These are phyloP conservation scores for Syzygium syzygioides DNA, from an alignment of 441 rosid genomes.

Conservation along the genomic window DNA sequence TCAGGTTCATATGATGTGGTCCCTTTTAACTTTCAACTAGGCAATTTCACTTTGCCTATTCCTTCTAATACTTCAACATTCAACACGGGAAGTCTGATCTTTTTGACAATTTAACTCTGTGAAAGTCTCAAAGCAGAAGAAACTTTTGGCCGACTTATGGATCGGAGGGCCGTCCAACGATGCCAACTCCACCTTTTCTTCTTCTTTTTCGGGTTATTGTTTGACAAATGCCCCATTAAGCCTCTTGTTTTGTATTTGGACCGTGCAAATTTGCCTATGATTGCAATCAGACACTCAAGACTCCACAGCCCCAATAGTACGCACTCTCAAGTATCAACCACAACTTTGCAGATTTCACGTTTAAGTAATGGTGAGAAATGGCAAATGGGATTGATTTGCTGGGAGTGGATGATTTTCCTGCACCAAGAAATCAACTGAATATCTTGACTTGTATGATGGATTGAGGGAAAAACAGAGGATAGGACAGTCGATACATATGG, in stretches of 20 bases:
- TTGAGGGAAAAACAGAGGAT: not conserved
- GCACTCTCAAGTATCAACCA: not conserved
- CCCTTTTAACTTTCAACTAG: not conserved
- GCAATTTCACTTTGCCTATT: not conserved
- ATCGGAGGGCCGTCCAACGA: not conserved
- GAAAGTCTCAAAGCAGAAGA: not conserved
- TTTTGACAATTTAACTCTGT: not conserved
- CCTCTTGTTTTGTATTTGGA: not conserved
- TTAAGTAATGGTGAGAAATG: not conserved
- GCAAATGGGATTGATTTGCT: not conserved
- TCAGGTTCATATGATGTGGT: not conserved
- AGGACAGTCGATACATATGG: not conserved
- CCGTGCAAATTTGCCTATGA: not conserved
- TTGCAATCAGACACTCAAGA: not conserved
- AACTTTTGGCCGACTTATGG: not conserved
- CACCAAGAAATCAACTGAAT: not conserved
- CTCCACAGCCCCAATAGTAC: not conserved
- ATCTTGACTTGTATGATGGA: not conserved
- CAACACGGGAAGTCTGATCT: not conserved
- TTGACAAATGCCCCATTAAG: not conserved
- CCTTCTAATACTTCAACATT: not conserved
- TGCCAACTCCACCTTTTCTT: not conserved
- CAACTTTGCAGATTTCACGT: not conserved
- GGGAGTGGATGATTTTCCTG: not conserved
- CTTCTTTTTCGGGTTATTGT: not conserved